Conservation (phyloP, 345 rosid species). For the Anacardium occidentale region DNA sequence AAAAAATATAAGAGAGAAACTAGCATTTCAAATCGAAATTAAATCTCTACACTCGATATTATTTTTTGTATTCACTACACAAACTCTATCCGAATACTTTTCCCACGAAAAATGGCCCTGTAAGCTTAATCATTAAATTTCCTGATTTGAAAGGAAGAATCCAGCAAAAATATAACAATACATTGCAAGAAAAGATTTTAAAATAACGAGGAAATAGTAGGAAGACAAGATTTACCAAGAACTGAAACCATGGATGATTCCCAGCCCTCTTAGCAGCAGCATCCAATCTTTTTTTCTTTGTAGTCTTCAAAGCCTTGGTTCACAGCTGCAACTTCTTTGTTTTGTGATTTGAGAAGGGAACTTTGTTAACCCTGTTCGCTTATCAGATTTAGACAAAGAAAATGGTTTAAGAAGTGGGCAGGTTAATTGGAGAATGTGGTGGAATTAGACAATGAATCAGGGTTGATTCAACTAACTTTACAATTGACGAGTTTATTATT, state of each 20-base stretch:
- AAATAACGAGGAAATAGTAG: not conserved
- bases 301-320: slow-evolving; percentile 88
- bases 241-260: slow-evolving; percentile 23
- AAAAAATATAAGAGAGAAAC: too few relatives aligned
- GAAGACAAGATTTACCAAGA: slow-evolving; percentile 9
- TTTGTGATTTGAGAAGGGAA: slow-evolving; percentile 96
- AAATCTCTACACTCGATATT: too few relatives aligned
- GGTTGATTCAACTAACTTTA: too few relatives aligned
- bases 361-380: slow-evolving; percentile 84
- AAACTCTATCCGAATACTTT: too few relatives aligned
- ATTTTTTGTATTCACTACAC: not conserved
- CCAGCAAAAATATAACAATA: not conserved
- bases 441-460: too few relatives aligned
- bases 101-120: not conserved
- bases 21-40: too few relatives aligned
- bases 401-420: too few relatives aligned
- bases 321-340: slow-evolving; percentile 84
- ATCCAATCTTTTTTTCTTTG: slow-evolving; percentile 88
- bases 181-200: not conserved
- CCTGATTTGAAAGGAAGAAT: slow-evolving; percentile 3
- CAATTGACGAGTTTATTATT: too few relatives aligned
- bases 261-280: slow-evolving; percentile 98
- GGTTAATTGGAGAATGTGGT: too few relatives aligned
- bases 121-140: slow-evolving; percentile 4
- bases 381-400: too few relatives aligned